Evolutionary conservation across 352 stramenopile genomes (phyloP).

Genomic region (Phytophthora idaei): DNA sequence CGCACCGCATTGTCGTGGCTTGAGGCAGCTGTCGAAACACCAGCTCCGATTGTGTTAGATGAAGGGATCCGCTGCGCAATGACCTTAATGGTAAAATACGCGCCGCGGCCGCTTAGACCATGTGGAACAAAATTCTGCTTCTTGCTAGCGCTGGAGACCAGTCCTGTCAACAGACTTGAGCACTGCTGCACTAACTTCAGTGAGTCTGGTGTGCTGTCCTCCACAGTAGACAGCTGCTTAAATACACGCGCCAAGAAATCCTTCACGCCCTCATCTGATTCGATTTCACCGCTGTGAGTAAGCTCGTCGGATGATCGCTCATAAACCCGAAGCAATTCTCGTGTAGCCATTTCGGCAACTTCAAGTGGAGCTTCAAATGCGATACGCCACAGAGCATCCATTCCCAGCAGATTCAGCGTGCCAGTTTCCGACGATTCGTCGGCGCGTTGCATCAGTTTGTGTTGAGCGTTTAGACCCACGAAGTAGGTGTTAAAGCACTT

Average conservation of each 20-base stretch:
- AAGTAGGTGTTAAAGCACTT: slow-evolving; percentile 91
- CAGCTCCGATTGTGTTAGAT: slow-evolving; percentile 36
- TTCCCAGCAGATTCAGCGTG: slow-evolving; percentile 57
- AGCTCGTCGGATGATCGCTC: slow-evolving; percentile 54
- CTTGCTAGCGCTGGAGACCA: slow-evolving; percentile 60
- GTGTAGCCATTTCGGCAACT: slow-evolving; percentile 79
- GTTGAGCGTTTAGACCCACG: slow-evolving; percentile 71
- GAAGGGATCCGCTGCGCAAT: slow-evolving; percentile 80
- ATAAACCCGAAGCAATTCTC: slow-evolving; percentile 84
- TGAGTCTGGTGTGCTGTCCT: slow-evolving; percentile 52
- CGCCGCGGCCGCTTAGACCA: slow-evolving; percentile 69
- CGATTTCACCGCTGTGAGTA: slow-evolving; percentile 8
- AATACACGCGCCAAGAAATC: slow-evolving; percentile 87
- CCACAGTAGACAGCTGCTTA: slow-evolving; percentile 61
- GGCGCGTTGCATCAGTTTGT: slow-evolving; percentile 39
- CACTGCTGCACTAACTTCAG: slow-evolving; percentile 83
- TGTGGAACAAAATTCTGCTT: slow-evolving; percentile 67
- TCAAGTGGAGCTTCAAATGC: slow-evolving; percentile 79
- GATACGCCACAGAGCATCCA: slow-evolving; percentile 86
- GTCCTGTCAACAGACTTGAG: slow-evolving; percentile 68
- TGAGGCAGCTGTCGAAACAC: slow-evolving; percentile 21
- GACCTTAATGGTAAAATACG: slow-evolving; percentile 82
- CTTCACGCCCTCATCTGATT: slow-evolving; percentile 51
- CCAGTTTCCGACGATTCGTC: slow-evolving; percentile 26
- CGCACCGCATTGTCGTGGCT: slow-evolving; percentile 62